Conservation (phyloP, 1,284 basidiomycete species). For the Mycena citricolor region DNA sequence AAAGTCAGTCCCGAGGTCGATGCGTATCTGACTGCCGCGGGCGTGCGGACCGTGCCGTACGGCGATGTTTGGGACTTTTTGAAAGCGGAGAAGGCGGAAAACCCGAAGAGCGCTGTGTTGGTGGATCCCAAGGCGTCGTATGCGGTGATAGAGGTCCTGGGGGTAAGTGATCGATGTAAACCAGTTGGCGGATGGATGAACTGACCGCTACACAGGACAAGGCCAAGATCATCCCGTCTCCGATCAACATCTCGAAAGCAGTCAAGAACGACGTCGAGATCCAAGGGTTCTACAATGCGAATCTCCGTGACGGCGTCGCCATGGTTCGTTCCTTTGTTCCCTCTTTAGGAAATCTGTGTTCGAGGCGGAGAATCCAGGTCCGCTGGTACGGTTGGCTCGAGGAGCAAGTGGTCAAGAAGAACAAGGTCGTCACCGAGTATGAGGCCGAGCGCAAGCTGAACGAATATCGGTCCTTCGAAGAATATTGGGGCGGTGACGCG, state of each 20-base stretch:
- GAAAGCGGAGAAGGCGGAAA: conserved; percentile 7
- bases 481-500: conserved; percentile 18
- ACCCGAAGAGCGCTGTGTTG: conserved; percentile 18
- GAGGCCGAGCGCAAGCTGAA: conserved; percentile 19
- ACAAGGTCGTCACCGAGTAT: conserved; percentile 17
- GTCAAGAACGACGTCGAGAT: conserved; percentile 20
- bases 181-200: no score
- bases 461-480: conserved; percentile 16
- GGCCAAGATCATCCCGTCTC: conserved; percentile 18
- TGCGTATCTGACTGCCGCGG: conserved; percentile 11
- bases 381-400: conserved; percentile 25
- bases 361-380: not conserved
- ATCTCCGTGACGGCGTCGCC: conserved; percentile 20
- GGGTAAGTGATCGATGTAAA: no score
- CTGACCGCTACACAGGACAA: conserved; percentile 2
- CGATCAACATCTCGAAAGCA: conserved; percentile 20
- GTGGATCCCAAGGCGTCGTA: conserved; percentile 24
- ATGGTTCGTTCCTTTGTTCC: conserved; percentile 13
- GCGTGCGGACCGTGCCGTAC: conserved; percentile 13
- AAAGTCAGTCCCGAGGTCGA: conserved; percentile 13
- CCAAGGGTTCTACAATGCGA: conserved; percentile 22
- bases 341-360: not conserved
- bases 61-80: conserved; percentile 20
- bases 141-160: conserved; percentile 17
- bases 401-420: conserved; percentile 22